These are phyloP conservation scores for Moesziomyces antarcticus DNA, from an alignment of 1,284 basidiomycete species.

Conservation along the genomic window DNA sequence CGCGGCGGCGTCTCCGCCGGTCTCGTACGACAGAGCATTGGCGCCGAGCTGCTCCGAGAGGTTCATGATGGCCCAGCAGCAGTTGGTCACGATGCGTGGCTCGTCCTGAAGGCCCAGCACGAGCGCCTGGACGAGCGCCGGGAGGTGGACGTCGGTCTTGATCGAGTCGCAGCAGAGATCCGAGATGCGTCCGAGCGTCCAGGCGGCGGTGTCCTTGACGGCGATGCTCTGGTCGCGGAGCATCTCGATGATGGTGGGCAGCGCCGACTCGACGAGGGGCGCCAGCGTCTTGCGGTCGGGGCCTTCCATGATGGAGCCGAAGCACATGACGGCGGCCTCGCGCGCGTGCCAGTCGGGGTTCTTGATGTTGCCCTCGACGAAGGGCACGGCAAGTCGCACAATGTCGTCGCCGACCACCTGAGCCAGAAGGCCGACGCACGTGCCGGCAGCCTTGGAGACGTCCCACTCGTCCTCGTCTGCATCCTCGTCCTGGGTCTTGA, in stretches of 20 bases:
- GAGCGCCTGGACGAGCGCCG: constrained; percentile 83
- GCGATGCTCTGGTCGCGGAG: constrained; percentile 86
- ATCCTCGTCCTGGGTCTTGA: constrained; percentile 94
- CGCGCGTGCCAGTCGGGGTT: constrained; percentile 89
- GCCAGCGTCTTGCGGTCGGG: constrained; percentile 87
- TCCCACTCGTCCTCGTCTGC: constrained; percentile 99
- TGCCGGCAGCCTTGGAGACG: constrained; percentile 96
- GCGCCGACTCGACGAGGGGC: constrained; percentile 91
- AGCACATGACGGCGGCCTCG: constrained; percentile 97
- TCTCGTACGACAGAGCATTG: constrained; percentile 47
- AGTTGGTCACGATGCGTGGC: constrained; percentile 89
- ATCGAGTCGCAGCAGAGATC: constrained; percentile 88
- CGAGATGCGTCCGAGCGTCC: constrained; percentile 96
- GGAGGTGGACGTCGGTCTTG: constrained; percentile 88
- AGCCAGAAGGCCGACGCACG: constrained; percentile 88
- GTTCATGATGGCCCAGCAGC: constrained; percentile 97
- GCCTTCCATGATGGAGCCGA: constrained; percentile 96
- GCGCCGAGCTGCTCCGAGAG: constrained; percentile 70
- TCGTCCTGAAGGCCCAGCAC: constrained; percentile 84
- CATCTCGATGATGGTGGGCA: constrained; percentile 94
- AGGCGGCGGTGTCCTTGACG: constrained; percentile 96
- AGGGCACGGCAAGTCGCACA: constrained; percentile 92
- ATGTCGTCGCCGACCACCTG: constrained; percentile 90
- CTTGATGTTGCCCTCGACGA: constrained; percentile 96
- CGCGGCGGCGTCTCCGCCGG: constrained; percentile 72